phyloP scores from a whole-genome alignment of 768 basidiomycete genomes.

The Tylopilus felleus region DNA sequence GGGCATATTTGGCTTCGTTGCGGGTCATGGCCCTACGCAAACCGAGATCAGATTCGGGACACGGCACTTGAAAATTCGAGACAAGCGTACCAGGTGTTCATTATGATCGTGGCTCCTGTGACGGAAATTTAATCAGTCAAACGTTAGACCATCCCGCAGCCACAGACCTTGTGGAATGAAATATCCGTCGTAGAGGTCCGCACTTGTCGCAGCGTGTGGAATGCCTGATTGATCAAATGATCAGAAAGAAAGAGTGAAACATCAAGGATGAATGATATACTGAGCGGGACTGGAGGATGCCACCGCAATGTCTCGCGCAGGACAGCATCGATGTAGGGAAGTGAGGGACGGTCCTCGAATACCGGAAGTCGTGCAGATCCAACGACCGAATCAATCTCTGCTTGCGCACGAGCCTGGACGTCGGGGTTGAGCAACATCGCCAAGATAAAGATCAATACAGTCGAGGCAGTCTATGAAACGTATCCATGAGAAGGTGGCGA shows the following conservation, averaged over 20 bases:
- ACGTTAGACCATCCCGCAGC: no score
- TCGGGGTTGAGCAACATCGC: conserved; percentile 38
- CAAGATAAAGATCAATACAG: conserved; percentile 29
- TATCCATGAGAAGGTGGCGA: not conserved
- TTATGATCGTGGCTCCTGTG: conserved; percentile 29
- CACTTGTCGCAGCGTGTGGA: conserved; percentile 34
- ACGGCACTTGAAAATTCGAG: not conserved
- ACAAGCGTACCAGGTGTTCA: conserved; percentile 24
- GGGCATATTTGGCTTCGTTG: conserved; percentile 33
- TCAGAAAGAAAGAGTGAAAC: not conserved
- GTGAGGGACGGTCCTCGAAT: conserved; percentile 28
- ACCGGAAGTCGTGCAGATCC: conserved; percentile 30
- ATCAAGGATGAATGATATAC: conserved; percentile 13
- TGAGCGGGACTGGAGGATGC: conserved; percentile 34
- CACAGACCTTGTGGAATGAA: conserved; percentile 51
- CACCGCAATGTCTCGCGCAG: conserved; percentile 35
- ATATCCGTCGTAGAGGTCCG: conserved; percentile 46
- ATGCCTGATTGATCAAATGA: conserved; percentile 19
- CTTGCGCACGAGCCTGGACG: conserved; percentile 37
- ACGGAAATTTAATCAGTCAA: not conserved
- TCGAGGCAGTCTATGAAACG: conserved; percentile 29
- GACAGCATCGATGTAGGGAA: conserved; percentile 29
- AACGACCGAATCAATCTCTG: conserved; percentile 34
- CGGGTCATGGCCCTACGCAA: conserved; percentile 30
- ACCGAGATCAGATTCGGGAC: not conserved